Conservation (phyloP, 345 rosid genomes). For the Euphorbia lathyris region DNA sequence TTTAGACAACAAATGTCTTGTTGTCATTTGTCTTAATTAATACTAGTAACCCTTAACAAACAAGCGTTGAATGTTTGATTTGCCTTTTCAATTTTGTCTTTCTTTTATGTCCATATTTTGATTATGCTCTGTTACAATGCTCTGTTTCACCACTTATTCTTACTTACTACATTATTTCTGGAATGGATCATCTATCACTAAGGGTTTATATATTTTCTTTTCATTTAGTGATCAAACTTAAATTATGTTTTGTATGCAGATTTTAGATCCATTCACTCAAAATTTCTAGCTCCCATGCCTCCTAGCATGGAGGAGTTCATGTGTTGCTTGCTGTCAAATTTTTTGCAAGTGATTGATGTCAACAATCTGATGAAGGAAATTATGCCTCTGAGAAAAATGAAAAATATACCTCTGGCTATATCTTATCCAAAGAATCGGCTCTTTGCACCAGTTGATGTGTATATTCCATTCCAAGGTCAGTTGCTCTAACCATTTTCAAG, state of each 20-base stretch:
- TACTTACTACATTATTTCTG: no score
- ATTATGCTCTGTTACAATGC: no score
- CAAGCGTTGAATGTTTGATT: no score
- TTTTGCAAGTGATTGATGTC: slow-evolving; percentile 69
- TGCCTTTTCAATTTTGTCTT: no score
- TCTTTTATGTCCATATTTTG: no score
- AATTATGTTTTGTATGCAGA: slow-evolving; percentile 41
- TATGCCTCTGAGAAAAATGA: slow-evolving; percentile 42
- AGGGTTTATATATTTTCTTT: slow-evolving; percentile 9
- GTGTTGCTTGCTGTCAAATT: slow-evolving; percentile 42
- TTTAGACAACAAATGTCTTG: no score
- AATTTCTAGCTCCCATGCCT: slow-evolving; percentile 78
- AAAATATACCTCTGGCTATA: slow-evolving; percentile 47
- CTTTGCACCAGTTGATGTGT: slow-evolving; percentile 56
- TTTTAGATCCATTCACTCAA: slow-evolving; percentile 68
- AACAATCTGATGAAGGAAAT: slow-evolving; percentile 60
- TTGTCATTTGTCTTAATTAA: no score
- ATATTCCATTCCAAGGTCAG: slow-evolving; percentile 68
- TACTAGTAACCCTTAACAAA: no score
- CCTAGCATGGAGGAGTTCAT: slow-evolving; percentile 55
- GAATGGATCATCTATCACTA: slow-evolving; percentile 6
- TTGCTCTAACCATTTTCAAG: not conserved
- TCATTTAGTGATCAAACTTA: slow-evolving; percentile 3
- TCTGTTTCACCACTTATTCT: no score
- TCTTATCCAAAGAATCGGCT: slow-evolving; percentile 53